phyloP scores from a whole-genome alignment of 148 eudicot species.

The Pouteria glomerata region DNA sequence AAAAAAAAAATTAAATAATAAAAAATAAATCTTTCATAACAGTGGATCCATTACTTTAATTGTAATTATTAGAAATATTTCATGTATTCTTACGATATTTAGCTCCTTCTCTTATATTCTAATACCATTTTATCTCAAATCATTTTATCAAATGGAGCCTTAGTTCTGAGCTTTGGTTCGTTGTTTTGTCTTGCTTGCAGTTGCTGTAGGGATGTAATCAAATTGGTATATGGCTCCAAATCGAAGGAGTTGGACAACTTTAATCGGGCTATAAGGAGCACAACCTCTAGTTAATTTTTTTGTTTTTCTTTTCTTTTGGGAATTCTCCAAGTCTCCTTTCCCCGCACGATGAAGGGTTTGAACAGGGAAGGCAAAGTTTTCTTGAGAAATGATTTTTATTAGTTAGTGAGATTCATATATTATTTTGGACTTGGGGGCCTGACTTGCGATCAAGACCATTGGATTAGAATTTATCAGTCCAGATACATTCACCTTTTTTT shows the following conservation, averaged over 20 bases:
- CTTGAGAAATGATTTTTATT: background rate
- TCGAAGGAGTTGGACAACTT: constrained; percentile 21
- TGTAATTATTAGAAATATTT: too few relatives aligned
- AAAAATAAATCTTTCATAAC: too few relatives aligned
- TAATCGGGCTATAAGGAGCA: constrained; percentile 3
- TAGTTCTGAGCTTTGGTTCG: background rate
- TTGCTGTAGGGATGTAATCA: constrained; percentile 23
- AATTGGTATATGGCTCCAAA: constrained; percentile 16
- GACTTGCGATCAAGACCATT: too few relatives aligned
- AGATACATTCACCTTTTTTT: too few relatives aligned
- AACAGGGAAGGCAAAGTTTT: background rate
- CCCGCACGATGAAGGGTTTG: background rate
- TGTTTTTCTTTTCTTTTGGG: background rate
- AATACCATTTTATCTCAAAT: too few relatives aligned
- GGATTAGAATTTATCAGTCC: too few relatives aligned
- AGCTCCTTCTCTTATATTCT: too few relatives aligned
- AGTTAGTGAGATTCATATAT: background rate
- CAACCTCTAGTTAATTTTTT: background rate
- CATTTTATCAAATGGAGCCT: too few relatives aligned
- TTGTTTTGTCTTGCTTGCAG: constrained; percentile 8
- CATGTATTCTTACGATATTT: too few relatives aligned
- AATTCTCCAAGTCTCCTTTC: background rate
- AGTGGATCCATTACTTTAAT: too few relatives aligned
- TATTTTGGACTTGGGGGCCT: too few relatives aligned
- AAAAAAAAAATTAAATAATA: too few relatives aligned